Evolutionary conservation across 73 alveolate species (phyloP).

Genomic region (Stentor coeruleus): DNA sequence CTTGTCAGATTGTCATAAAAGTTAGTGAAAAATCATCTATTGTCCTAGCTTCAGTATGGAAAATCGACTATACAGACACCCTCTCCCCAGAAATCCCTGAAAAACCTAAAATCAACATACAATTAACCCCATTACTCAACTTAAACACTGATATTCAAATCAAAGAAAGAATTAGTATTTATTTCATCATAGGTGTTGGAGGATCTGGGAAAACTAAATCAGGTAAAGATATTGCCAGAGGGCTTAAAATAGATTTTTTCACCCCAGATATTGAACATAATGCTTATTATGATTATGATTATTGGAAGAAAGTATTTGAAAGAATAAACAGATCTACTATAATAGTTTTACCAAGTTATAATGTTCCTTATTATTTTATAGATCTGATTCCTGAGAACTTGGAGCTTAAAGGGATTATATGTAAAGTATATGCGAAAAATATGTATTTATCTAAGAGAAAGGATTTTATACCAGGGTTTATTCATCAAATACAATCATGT

Average conservation of each 20-base stretch:
- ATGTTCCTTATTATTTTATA: neutral
- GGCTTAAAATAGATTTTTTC: slow-evolving; percentile 33
- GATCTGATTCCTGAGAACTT: slow-evolving; percentile 14
- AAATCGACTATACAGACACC: neutral
- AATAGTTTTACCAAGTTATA: neutral
- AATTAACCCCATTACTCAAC: slow-evolving; percentile 27
- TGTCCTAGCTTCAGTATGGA: neutral
- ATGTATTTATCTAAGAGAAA: slow-evolving; percentile 42
- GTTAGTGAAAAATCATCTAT: neutral
- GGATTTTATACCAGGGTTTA: slow-evolving; percentile 41
- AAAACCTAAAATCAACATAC: neutral
- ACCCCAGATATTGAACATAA: neutral
- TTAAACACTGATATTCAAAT: slow-evolving; percentile 14
- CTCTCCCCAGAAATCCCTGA: neutral
- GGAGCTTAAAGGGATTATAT: slow-evolving; percentile 40
- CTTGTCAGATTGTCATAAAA: neutral
- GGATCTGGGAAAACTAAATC: slow-evolving; percentile 59
- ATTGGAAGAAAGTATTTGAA: neutral
- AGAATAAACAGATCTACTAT: neutral
- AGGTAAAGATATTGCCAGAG: slow-evolving; percentile 44
- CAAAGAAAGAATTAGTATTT: slow-evolving; percentile 16
- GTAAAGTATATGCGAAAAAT: slow-evolving; percentile 44
- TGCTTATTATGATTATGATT: neutral
- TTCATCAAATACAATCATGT: slow-evolving; percentile 1
- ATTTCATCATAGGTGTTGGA: slow-evolving; percentile 48